Evolutionary conservation across 108 stramenopile species (phyloP), one percentile per base, ranked within the genome.

Genomic region (Epipyxis sp.): DNA sequence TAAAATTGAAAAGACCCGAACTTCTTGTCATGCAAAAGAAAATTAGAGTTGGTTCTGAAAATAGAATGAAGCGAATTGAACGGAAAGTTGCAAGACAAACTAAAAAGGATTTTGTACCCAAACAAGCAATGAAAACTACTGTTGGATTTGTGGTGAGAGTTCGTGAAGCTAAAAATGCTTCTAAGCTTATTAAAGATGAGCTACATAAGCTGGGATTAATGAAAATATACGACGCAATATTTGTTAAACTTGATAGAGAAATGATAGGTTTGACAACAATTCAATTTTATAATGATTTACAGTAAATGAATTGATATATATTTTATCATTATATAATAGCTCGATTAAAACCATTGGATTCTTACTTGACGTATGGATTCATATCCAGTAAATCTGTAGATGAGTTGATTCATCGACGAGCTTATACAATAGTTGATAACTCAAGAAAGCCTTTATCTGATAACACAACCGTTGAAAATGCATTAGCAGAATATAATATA

Each of bases 361-460:
- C 6, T 20, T 74, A 74, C 34, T 6, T 74, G 10, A 42, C 71
- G 10, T 74, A 35, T 57, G 71, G 71, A 3, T 34, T 43, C 25
- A 74, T 74, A 6, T 54, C 71, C 20, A 3, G 10, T 13, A 46
- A 74, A 29, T 37, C 32, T 3, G 71, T 74, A 6, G 44, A 46
- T 13, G 71, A 74, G 34, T 25, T 74, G 50, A 37, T 74, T 39
- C 71, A 74, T 42, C 44, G 71, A 13, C 44, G 71, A 74, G 71
- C 71, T 34, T 39, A 34, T 37, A 39, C 34, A 37, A 3, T 54
- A 16, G 27, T 34, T 27, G 71, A 57, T 37, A 42, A 42, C 3
- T 37, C 6, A 10, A 13, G 6, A 6, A 6, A 29, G 6, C 44
- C 50, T 57, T 42, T 74, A 13, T 35, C 6, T 27, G 71, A 74